Evolutionary conservation across 2,329 filamentous ascomycete genomes (phyloP).

Genomic region (Rhexocercosporidium sp.): DNA sequence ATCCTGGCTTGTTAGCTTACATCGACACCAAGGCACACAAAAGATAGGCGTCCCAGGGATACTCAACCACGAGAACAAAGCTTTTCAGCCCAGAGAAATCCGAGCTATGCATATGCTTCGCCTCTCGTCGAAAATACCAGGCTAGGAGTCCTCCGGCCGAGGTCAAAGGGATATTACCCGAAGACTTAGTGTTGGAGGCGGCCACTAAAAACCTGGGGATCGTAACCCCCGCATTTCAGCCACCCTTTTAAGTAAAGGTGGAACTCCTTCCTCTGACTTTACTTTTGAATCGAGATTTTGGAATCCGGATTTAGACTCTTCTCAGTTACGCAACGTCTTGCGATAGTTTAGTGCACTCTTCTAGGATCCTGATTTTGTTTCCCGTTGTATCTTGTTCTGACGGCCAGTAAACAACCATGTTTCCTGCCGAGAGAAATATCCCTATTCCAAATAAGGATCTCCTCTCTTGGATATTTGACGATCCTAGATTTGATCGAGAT

Average conservation of each 20-base stretch:
- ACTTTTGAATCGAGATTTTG: not conserved
- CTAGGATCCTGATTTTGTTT: too few species aligned
- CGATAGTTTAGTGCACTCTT: not conserved
- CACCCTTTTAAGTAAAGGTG: too few species aligned
- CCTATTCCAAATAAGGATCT: constrained; percentile 36
- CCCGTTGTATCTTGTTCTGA: too few species aligned
- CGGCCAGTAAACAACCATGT: constrained; percentile 20
- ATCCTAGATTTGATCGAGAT: constrained; percentile 33
- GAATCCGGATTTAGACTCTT: not conserved
- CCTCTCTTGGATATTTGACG: constrained; percentile 37
- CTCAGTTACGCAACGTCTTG: not conserved
- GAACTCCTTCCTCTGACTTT: not conserved
- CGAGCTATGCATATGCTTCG: too few species aligned
- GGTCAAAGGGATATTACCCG: not conserved
- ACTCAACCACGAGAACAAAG: too few species aligned
- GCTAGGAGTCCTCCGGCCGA: not conserved
- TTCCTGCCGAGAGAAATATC: constrained; percentile 20
- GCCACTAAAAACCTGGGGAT: not conserved
- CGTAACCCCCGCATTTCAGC: too few species aligned
- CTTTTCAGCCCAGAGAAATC: too few species aligned
- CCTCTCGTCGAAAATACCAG: too few species aligned
- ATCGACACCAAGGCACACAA: too few species aligned
- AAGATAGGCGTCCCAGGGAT: too few species aligned
- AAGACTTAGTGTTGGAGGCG: not conserved
- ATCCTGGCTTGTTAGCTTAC: too few species aligned